Evolutionary conservation across 2,329 filamentous ascomycete species (phyloP).

Genomic region (Epicoccum sorghinum): DNA sequence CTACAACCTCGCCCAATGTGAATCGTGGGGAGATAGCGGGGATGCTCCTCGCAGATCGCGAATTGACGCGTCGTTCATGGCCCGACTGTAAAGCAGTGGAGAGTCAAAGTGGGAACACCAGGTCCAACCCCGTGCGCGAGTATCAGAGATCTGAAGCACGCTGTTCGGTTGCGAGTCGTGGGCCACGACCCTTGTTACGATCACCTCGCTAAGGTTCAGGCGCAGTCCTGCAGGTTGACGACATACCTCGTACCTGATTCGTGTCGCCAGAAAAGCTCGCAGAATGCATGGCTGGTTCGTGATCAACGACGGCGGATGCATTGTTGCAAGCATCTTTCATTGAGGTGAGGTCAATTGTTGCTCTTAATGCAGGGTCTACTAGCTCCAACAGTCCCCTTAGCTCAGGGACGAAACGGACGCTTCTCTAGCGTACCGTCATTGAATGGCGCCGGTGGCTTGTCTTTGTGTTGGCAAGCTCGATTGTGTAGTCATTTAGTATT

Average conservation of each 20-base stretch:
- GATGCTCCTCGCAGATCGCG: slow-evolving; percentile 6
- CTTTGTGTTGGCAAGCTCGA: too few species aligned
- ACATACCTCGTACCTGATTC: slow-evolving; percentile 11
- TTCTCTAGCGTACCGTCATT: slow-evolving; percentile 13
- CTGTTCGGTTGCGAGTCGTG: slow-evolving; percentile 6
- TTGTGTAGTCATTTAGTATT: too few species aligned
- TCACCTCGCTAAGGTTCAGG: slow-evolving; percentile 20
- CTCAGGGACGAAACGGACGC: slow-evolving; percentile 12
- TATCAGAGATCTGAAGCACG: slow-evolving; percentile 12
- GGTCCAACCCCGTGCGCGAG: slow-evolving; percentile 10
- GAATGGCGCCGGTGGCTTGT: too few species aligned
- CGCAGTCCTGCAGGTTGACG: slow-evolving; percentile 21
- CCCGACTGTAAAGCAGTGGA: slow-evolving; percentile 5
- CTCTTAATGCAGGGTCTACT: slow-evolving; percentile 4
- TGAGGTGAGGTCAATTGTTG: background rate
- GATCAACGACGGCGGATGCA: background rate
- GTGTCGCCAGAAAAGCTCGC: background rate
- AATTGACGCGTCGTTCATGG: slow-evolving; percentile 8
- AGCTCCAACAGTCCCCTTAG: background rate
- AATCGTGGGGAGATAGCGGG: slow-evolving; percentile 6
- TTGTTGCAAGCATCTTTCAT: background rate
- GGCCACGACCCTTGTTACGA: slow-evolving; percentile 19
- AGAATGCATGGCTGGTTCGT: background rate
- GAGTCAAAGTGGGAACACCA: background rate
- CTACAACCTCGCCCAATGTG: slow-evolving; percentile 1